Conservation (phyloP, 768 basidiomycete genomes). For the Pisolithus orientalis region DNA sequence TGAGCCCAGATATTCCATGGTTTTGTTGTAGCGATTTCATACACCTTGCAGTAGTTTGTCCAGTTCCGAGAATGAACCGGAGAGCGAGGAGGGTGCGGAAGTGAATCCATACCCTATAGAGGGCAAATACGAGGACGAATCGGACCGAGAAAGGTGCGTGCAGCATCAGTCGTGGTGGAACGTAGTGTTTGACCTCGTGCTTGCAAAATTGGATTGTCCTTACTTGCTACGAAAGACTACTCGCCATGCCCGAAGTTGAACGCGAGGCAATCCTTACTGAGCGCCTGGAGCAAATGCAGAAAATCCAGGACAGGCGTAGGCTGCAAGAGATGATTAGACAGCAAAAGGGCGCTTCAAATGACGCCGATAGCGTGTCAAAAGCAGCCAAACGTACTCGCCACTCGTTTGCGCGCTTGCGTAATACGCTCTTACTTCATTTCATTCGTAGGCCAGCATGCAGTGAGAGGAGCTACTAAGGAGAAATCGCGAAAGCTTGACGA, state of each 20-base stretch:
- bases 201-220: slow-evolving; percentile 1
- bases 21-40: not conserved
- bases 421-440: slow-evolving; percentile 6
- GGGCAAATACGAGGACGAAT: slow-evolving; percentile 83
- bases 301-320: slow-evolving; percentile 61
- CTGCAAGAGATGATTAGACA: slow-evolving; percentile 70
- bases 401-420: slow-evolving; percentile 1
- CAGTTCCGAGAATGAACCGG: slow-evolving; percentile 48
- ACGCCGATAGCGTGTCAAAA: slow-evolving; percentile 57
- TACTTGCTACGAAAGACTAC: slow-evolving; percentile 44
- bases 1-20: slow-evolving; percentile 32
- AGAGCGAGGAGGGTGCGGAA: slow-evolving; percentile 58
- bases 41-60: slow-evolving; percentile 27
- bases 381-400: slow-evolving; percentile 66
- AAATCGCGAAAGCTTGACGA: slow-evolving; percentile 76
- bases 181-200: slow-evolving; percentile 22
- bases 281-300: slow-evolving; percentile 76
- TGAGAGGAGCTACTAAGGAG: slow-evolving; percentile 72
- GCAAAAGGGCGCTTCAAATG: slow-evolving; percentile 44
- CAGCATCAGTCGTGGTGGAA: slow-evolving; percentile 18
- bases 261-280: slow-evolving; percentile 81
- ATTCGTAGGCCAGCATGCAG: slow-evolving; percentile 61
- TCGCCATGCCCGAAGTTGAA: slow-evolving; percentile 79
- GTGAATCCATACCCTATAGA: slow-evolving; percentile 82
- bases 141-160: slow-evolving; percentile 74